Conservation (phyloP, 345 rosid genomes). For the Pugionium dolabratum region DNA sequence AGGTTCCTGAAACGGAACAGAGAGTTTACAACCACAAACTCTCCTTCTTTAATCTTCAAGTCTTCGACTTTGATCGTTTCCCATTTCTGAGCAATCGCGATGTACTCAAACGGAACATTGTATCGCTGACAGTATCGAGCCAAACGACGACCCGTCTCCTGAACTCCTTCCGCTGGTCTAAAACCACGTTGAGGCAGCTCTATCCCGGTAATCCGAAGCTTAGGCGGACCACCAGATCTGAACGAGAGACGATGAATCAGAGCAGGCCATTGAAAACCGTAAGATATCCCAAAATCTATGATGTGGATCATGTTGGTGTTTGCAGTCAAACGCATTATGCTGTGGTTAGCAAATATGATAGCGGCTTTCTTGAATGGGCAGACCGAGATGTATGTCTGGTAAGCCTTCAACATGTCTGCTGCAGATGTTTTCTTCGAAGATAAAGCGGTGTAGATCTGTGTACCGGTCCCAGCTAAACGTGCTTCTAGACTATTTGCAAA, state of each 20-base stretch:
- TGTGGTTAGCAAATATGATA: conserved; percentile 59
- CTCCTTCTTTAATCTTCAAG: conserved; percentile 52
- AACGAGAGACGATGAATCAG: conserved; percentile 61
- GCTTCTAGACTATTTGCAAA: conserved; percentile 85
- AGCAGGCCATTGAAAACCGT: conserved; percentile 86
- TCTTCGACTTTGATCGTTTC: conserved; percentile 62
- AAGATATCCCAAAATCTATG: conserved; percentile 75
- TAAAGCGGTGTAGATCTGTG: conserved; percentile 50
- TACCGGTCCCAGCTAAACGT: conserved; percentile 64
- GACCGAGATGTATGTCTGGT: conserved; percentile 51
- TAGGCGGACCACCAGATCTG: conserved; percentile 67
- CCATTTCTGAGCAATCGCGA: conserved; percentile 72
- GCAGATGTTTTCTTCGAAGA: conserved; percentile 55
- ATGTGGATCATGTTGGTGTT: conserved; percentile 60
- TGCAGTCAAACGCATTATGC: conserved; percentile 47
- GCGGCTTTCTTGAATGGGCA: conserved; percentile 67
- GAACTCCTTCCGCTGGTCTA: conserved; percentile 73
- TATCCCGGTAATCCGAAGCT: conserved; percentile 78
- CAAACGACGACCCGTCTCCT: conserved; percentile 66
- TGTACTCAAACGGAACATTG: conserved; percentile 75
- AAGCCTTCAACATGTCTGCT: conserved; percentile 61
- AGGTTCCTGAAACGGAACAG: conserved; percentile 60
- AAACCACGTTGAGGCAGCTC: conserved; percentile 79
- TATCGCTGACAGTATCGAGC: conserved; percentile 65
- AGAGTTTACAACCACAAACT: conserved; percentile 66